These are phyloP conservation scores for Narthecium ossifragum DNA, from an alignment of 106 monocot genomes.

Conservation along the genomic window DNA sequence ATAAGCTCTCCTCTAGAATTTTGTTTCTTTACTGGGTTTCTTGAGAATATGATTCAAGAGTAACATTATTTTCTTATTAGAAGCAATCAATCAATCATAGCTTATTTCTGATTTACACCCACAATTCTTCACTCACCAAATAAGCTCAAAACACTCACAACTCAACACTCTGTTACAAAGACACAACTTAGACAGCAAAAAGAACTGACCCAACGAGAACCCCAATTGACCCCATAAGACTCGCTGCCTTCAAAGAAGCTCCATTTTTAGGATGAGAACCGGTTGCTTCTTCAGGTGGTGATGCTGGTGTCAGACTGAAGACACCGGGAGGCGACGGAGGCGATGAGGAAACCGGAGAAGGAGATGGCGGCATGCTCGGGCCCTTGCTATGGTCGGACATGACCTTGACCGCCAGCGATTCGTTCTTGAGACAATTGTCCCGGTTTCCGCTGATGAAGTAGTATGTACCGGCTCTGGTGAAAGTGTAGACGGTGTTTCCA, in stretches of 20 bases:
- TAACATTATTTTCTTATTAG: too few species aligned
- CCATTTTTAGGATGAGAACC: slow-evolving; percentile 10
- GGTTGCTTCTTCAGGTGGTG: slow-evolving; percentile 4
- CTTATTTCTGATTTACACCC: too few species aligned
- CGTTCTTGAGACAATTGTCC: slow-evolving; percentile 36
- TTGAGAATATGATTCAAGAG: too few species aligned
- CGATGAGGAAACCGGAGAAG: background rate
- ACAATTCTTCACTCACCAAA: too few species aligned
- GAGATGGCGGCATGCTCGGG: slow-evolving; percentile 2
- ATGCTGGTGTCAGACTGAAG: slow-evolving; percentile 4
- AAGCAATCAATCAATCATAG: too few species aligned
- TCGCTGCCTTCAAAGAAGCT: slow-evolving; percentile 8
- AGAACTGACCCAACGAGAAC: background rate
- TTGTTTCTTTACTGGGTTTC: too few species aligned
- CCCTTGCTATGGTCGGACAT: slow-evolving; percentile 16
- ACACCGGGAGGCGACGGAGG: slow-evolving; percentile 6
- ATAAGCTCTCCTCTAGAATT: too few species aligned
- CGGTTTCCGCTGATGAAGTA: slow-evolving; percentile 61
- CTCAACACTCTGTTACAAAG: too few species aligned
- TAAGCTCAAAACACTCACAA: too few species aligned
- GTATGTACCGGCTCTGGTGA: slow-evolving; percentile 36
- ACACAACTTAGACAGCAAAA: background rate
- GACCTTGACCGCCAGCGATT: slow-evolving; percentile 15
- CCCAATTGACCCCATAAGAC: slow-evolving; percentile 6
- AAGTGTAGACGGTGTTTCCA: slow-evolving; percentile 50